phyloP scores from a whole-genome alignment of 225 moss, liverwort and hornwort genomes.

The Anthoceros angustus region DNA sequence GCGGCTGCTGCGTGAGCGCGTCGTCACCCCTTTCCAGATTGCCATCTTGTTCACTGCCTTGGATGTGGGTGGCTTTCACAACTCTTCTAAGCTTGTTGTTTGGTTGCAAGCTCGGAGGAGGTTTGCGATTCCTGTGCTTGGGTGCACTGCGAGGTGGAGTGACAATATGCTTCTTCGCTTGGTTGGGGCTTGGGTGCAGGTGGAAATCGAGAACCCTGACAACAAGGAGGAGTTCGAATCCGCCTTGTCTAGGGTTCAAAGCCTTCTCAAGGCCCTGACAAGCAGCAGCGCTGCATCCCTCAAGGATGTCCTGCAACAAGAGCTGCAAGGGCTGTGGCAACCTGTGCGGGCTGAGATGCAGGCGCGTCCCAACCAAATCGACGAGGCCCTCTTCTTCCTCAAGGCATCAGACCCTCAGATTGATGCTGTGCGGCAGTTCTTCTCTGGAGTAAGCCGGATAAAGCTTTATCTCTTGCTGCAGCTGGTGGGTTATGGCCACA shows the following conservation, averaged over 20 bases:
- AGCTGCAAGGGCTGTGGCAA: background rate
- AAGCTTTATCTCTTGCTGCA: background rate
- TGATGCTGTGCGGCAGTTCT: background rate
- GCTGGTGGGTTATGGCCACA: background rate
- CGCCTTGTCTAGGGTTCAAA: background rate
- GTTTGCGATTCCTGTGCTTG: background rate
- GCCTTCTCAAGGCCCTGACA: background rate
- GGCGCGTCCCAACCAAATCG: background rate
- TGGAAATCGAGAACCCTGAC: background rate
- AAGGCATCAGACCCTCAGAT: background rate
- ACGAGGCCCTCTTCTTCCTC: background rate
- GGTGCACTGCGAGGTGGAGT: background rate
- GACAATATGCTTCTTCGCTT: background rate
- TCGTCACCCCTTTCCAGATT: background rate
- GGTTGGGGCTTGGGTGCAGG: background rate
- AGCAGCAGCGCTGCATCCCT: background rate
- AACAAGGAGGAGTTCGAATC: background rate
- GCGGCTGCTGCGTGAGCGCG: background rate
- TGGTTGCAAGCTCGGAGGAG: background rate
- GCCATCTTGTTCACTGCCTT: background rate
- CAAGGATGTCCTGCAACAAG: background rate
- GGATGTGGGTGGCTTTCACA: background rate
- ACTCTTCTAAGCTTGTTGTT: background rate
- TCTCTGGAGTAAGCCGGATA: background rate
- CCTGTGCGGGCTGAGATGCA: background rate